Evolutionary conservation across 2,329 filamentous ascomycete species (phyloP), one percentile per base, ranked within the genome.

Genomic region (Colletotrichum neosansevieriae): DNA sequence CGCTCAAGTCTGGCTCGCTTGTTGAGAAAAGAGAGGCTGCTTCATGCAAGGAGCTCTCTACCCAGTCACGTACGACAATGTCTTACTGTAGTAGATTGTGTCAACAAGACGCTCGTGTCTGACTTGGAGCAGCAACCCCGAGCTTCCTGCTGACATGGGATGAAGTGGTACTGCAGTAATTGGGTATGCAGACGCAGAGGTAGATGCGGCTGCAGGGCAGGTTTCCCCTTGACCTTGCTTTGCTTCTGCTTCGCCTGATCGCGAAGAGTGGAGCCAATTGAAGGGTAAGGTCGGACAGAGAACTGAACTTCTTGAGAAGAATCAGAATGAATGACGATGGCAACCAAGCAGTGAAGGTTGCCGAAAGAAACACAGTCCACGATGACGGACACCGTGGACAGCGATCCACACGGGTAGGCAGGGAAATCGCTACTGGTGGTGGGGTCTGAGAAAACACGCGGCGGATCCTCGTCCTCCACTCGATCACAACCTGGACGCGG

Each of bases 11-110:
- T 32, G 32, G 42, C 57, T 59, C 57, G 57, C 57, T 59, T 44
- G 42, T 58, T 50, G 57, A 59, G 57, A 59, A 59, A 59, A 59
- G 57, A 59, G 57, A 59, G 57, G 36, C 17, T 21, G 44, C 24
- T 29, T 19, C 45, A 17, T 59, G 57, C 56, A 58, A 58, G 56
- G 40, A 59, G 44, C 42, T 15, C 15, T 15, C 15, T n/a, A 9
- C n/a, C 19, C 44, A 38, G 44, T 59, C 44, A 50, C 32, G 57
- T 44, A n/a, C n/a, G n/a, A n/a, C n/a, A n/a, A n/a, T n/a, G n/a
- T n/a, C n/a, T n/a, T n/a, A 59, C 15, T 59, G 44, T 59, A 44
- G 50, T 40, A 44, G 57, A 40, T 40, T n/a, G 19, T 50, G 44
- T 49, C 45, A 21, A 59, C 44, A 38, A 17, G 34, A 36, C 36